Conservation (phyloP, 345 rosid species). For the Arabidopsis suecica region DNA sequence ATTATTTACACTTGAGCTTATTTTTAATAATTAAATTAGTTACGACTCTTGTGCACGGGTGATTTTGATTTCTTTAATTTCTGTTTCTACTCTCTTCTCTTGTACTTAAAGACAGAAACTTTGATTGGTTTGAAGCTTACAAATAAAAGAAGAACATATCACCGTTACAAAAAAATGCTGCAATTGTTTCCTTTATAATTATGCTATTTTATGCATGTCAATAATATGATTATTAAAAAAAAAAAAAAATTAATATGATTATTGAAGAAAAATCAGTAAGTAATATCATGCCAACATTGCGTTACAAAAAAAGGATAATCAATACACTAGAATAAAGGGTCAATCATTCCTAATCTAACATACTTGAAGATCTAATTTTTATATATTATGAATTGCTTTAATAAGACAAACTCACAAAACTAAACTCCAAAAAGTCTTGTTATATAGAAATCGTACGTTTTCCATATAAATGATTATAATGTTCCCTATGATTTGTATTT, state of each 20-base stretch:
- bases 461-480: slow-evolving; percentile 16
- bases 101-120: slow-evolving; percentile 36
- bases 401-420: slow-evolving; percentile 16
- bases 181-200: slow-evolving; percentile 16
- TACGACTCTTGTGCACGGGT: slow-evolving; percentile 44
- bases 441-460: slow-evolving; percentile 9
- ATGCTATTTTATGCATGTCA: slow-evolving; percentile 39
- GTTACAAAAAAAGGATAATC: slow-evolving; percentile 25
- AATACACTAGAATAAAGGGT: slow-evolving; percentile 32
- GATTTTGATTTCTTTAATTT: slow-evolving; percentile 26
- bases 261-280: slow-evolving; percentile 12
- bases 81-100: slow-evolving; percentile 22
- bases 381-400: slow-evolving; percentile 20
- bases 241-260: slow-evolving; percentile 37
- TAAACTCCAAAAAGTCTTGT: neutral
- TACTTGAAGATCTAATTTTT: slow-evolving; percentile 38
- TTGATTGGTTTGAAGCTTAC: slow-evolving; percentile 35
- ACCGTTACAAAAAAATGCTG: slow-evolving; percentile 26
- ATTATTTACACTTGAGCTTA: slow-evolving; percentile 39
- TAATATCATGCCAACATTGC: slow-evolving; percentile 41
- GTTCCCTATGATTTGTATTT: slow-evolving; percentile 33
- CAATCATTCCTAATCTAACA: slow-evolving; percentile 43
- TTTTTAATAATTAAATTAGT: slow-evolving; percentile 28
- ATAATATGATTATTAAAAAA: slow-evolving; percentile 25
- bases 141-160: slow-evolving; percentile 40